Evolutionary conservation across 352 stramenopile genomes (phyloP), one percentile per base, ranked within the genome.

Genomic region (Phytophthora uliginosa): DNA sequence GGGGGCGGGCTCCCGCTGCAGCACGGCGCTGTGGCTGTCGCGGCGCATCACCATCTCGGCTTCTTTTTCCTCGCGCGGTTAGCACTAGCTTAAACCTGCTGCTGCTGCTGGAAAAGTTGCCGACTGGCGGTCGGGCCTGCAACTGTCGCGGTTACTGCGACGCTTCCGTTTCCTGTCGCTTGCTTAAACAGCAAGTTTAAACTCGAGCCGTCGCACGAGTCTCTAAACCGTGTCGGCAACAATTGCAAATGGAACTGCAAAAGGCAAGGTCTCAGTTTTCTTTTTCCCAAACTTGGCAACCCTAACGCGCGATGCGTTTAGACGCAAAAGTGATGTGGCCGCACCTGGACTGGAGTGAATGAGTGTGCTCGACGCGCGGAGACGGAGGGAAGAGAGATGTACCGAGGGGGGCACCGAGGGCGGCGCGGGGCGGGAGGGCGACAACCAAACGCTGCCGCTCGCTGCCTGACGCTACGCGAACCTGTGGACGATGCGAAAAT

Each of bases 371-470:
- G 9, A 40, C 34, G 34, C 13, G 34, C 36, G 12, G 36, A 18
- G 36, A 15, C 13, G 36, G 36, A 45, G 15, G 7, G 36, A 45
- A 45, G 36, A 45, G 36, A 45, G 36, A 5, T 12, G 13, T 18
- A 12, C 17, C 13, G 12, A 45, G 34, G 24, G 10, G 33, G 48
- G 33, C 56, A 38, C 15, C n/a, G 47, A 34, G n/a, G 13, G n/a
- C 28, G 15, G 38, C 17, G 24, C 13, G 17, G 34, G 28, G 15
- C 20, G 28, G 66, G 63, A 53, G 71, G 63, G 59, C 71, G 75
- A 82, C 71, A 81, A 81, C 74, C 74, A 57, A 81, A 70, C 63
- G 74, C 74, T 79, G 76, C 71, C 71, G 76, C 75, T 63, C 36
- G 36, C 36, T 45, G 36, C 36, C 36, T 45, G 36, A 13, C 36